Evolutionary conservation across 371 early-diverging fungal genomes (phyloP).

Genomic region (Mortierella polycephala): DNA sequence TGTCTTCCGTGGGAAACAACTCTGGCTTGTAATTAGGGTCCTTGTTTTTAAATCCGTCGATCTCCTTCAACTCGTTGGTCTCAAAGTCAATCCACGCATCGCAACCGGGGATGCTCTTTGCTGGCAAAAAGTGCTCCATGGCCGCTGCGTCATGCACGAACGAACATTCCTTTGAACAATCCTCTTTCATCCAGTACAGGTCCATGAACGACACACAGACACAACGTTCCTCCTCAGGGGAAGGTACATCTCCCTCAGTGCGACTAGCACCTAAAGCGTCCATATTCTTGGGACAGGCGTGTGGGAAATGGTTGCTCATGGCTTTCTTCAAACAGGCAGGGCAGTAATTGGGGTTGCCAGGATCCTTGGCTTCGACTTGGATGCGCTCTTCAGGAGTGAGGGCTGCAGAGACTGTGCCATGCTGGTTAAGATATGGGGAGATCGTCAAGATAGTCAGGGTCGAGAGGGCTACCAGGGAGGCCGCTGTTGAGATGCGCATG

Average conservation of each 20-base stretch:
- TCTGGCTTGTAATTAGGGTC: slow-evolving; percentile 26
- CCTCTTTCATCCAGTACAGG: slow-evolving; percentile 44
- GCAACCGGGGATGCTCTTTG: slow-evolving; percentile 27
- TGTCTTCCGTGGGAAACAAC: slow-evolving; percentile 8
- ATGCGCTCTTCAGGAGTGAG: slow-evolving; percentile 35
- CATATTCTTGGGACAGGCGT: slow-evolving; percentile 33
- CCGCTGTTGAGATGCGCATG: slow-evolving; percentile 19
- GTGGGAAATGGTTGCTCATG: slow-evolving; percentile 47
- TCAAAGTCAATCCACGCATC: slow-evolving; percentile 39
- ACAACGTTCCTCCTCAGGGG: slow-evolving; percentile 36
- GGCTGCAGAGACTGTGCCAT: slow-evolving; percentile 18
- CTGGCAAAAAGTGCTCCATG: slow-evolving; percentile 14
- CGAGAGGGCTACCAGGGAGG: slow-evolving; percentile 16
- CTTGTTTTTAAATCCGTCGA: slow-evolving; percentile 35
- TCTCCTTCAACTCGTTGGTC: slow-evolving; percentile 13
- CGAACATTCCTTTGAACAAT: slow-evolving; percentile 35
- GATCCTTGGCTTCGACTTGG: slow-evolving; percentile 27
- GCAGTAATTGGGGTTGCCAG: slow-evolving; percentile 45
- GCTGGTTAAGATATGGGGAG: slow-evolving; percentile 5
- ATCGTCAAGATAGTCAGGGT: slow-evolving; percentile 22
- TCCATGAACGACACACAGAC: slow-evolving; percentile 43
- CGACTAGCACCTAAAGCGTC: slow-evolving; percentile 18
- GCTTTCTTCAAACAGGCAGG: slow-evolving; percentile 43
- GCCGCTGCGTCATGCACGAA: slow-evolving; percentile 28
- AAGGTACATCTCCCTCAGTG: slow-evolving; percentile 20